A percentile compares a stretch with the other conserved stretches of the same genome.
Conservation (phyloP, 225 moss, liverwort and hornwort genomes). For the Asterella californica region DNA sequence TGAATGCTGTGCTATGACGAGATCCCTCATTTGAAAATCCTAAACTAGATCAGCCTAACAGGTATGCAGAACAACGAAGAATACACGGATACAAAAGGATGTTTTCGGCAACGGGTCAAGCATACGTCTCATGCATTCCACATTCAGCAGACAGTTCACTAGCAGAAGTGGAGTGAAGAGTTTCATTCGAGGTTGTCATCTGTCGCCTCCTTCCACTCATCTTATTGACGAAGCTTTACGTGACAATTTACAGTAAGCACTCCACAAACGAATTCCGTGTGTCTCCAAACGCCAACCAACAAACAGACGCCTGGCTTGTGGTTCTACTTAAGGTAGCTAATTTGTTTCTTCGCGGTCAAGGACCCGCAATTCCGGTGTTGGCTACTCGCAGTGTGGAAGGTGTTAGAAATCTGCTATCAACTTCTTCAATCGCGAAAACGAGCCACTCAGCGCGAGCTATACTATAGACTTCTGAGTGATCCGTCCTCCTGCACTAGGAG, state of each 20-base stretch:
- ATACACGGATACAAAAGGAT: constrained; percentile 38
- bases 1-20: neutral
- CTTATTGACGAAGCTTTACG: neutral
- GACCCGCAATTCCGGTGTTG: neutral
- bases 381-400: constrained; percentile 72
- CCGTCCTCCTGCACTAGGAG: constrained; percentile 36
- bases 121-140: constrained; percentile 57
- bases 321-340: neutral
- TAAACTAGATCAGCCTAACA: constrained; percentile 23
- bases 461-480: constrained; percentile 62
- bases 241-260: neutral
- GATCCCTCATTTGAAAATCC: neutral
- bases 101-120: constrained; percentile 20
- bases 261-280: neutral
- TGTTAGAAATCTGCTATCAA: constrained; percentile 77
- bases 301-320: neutral
- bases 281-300: neutral
- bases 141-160: constrained; percentile 51
- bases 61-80: constrained; percentile 63
- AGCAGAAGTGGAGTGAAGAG: constrained; percentile 44
- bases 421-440: constrained; percentile 72
- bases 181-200: constrained; percentile 58
- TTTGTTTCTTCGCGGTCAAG: neutral
- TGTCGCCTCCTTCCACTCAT: neutral
- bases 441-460: constrained; percentile 77